These are phyloP conservation scores for Cyberlindnera subsufficiens DNA, from an alignment of 805 yeast genomes.

Conservation along the genomic window DNA sequence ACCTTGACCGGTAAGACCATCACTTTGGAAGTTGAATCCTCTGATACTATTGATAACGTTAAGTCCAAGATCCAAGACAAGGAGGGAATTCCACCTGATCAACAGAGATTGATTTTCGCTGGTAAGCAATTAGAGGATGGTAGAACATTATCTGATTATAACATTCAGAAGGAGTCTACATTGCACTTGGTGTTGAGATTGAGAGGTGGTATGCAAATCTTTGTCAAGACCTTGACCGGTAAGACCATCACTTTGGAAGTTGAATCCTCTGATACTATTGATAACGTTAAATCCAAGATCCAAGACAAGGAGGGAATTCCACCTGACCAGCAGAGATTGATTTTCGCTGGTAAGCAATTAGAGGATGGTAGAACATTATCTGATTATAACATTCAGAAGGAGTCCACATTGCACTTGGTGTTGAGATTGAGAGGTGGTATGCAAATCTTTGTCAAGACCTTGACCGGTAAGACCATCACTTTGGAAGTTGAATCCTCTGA, in stretches of 20 bases:
- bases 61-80: slow-evolving; percentile 95
- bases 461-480: slow-evolving; percentile 96
- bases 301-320: slow-evolving; percentile 99
- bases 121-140: slow-evolving; percentile 96
- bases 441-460: slow-evolving; percentile 95
- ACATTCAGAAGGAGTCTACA: slow-evolving; percentile 90
- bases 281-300: slow-evolving; percentile 89
- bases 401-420: slow-evolving; percentile 79
- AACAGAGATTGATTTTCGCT: slow-evolving; percentile 90
- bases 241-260: slow-evolving; percentile 97
- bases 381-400: slow-evolving; percentile 93
- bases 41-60: slow-evolving; percentile 92
- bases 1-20: slow-evolving; percentile 97
- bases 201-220: slow-evolving; percentile 78
- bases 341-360: slow-evolving; percentile 91
- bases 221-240: slow-evolving; percentile 96
- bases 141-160: slow-evolving; percentile 88
- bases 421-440: slow-evolving; percentile 83
- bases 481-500: slow-evolving; percentile 96
- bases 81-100: slow-evolving; percentile 99
- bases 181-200: slow-evolving; percentile 78
- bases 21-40: slow-evolving; percentile 90
- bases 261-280: slow-evolving; percentile 95
- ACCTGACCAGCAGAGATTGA: slow-evolving; percentile 98
- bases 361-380: slow-evolving; percentile 93